Evolutionary conservation across 257 asterid species (phyloP), one percentile per base, ranked within the genome.

Genomic region (Solanum tarijense): DNA sequence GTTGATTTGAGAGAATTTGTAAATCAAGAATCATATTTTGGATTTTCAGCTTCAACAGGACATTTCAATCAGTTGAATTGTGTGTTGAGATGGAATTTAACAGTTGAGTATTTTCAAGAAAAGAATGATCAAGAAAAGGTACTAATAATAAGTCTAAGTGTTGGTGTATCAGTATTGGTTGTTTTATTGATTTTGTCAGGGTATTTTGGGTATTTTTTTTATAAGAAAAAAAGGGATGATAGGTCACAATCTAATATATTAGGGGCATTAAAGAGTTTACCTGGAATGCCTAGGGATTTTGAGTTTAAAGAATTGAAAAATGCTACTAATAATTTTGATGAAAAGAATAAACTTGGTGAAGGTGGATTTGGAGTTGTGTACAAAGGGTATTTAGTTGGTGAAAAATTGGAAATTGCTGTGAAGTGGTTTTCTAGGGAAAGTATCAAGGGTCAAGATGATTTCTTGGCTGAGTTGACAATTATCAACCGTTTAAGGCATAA

Each of bases 341-440:
- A 89, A 76, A 94, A 85, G 86, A 87, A 92, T 55, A 94, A 96
- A 89, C 94, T 96, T 1, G 99, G 99, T 14, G 92, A 94, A 88
- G 99, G 99, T 1, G 99, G 99, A 2, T 96, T 79, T 86, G 99
- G 99, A 10, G 97, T 92, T 84, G 99, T 96, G 1, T 94, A 93
- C 73, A 91, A 69, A 88, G 99, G 99, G 12, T 9, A 90, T 32
- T 32, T 96, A 89, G 92, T 71, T 6, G 92, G 90, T 74, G 99
- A 95, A 86, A 88, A 90, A 6, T 31, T 83, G 89, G 98, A 95
- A 87, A 93, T 95, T 83, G 99, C 99, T 1, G 98, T 96, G 11
- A 96, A 96, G 90, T 90, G 97, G 78, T 94, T 96, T 79, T 90
- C 95, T 23, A 94, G 98, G 88, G 99, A 93, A 38, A 96, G 92